Evolutionary conservation across 2,329 filamentous ascomycete species (phyloP), one percentile per base, ranked within the genome.

Genomic region (Cladophialophora chaetospira): DNA sequence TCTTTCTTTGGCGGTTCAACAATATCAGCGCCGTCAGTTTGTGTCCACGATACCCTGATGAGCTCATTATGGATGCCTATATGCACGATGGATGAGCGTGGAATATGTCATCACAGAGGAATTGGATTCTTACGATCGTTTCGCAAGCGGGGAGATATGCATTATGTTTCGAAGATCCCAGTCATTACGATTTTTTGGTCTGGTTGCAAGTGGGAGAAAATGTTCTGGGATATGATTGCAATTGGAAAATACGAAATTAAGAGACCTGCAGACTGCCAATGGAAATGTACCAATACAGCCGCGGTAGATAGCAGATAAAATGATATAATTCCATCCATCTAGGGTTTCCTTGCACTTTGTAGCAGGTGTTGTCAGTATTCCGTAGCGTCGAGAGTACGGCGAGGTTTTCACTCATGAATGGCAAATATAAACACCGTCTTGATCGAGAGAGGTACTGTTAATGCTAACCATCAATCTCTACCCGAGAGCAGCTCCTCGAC

Each of bases 251-350:
- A 36, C 17, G 13, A 29, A 28, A 53, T 4, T n/a, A 26, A 10
- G 25, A 40, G 28, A 25, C 35, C 40, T 57, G 53, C 58, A 59
- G 47, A 60, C 43, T 55, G 48, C 57, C 54, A 48, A 38, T 47
- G 53, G 48, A 46, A 53, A 19, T 60, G 57, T 60, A 60, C 50
- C 57, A 58, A 53, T 51, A 60, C 15, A 47, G 21, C 28, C 19
- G 35, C 19, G 53, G 57, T 60, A 57, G 48, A 53, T 60, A 53
- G 57, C 57, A 60, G 46, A 45, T 17, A 11, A 31, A 46, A 57
- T 43, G 33, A 45, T n/a, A 53, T 53, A 25, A 33, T 33, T 50
- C 38, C 47, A 53, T 5, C 43, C 25, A 36, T 55, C 21, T 26
- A 8, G 11, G 4, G 17, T 49, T 49, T 4, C 23, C 23, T 48